A percentile compares a stretch with the other conserved stretches of the same genome.
These are phyloP conservation scores for Moesziomyces antarcticus DNA, from an alignment of 1,284 basidiomycete species.

Conservation along the genomic window DNA sequence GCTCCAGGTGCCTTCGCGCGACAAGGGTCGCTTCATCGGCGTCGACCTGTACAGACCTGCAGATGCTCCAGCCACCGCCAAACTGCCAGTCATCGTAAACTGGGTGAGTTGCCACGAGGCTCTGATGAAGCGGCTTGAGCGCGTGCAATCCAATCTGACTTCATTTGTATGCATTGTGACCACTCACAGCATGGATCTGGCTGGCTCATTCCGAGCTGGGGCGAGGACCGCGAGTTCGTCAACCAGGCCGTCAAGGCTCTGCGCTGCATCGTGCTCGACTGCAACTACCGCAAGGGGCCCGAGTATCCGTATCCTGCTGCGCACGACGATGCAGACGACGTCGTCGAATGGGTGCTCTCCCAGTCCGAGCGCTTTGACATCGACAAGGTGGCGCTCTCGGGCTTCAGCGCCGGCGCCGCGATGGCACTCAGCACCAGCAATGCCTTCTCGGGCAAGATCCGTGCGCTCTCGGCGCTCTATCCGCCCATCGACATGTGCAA, in stretches of 20 bases:
- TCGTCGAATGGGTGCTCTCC: slow-evolving; percentile 41
- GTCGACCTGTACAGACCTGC: slow-evolving; percentile 40
- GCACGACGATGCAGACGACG: slow-evolving; percentile 52
- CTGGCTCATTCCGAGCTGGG: slow-evolving; percentile 39
- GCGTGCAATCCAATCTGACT: neutral
- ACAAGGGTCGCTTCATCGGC: slow-evolving; percentile 33
- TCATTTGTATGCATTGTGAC: no score
- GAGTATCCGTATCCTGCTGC: slow-evolving; percentile 54
- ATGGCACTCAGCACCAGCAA: slow-evolving; percentile 46
- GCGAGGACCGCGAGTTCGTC: slow-evolving; percentile 35
- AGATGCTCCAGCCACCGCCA: slow-evolving; percentile 4
- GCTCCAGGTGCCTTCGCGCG: slow-evolving; percentile 29
- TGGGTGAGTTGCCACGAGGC: slow-evolving; percentile 9
- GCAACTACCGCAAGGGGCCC: slow-evolving; percentile 63
- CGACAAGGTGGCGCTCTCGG: slow-evolving; percentile 40
- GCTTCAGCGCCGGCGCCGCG: slow-evolving; percentile 60
- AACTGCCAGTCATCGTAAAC: slow-evolving; percentile 33
- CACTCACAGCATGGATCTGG: slow-evolving; percentile 28
- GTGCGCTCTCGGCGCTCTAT: slow-evolving; percentile 46
- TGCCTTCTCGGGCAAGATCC: slow-evolving; percentile 30
- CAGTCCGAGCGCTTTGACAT: slow-evolving; percentile 42
- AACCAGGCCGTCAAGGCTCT: slow-evolving; percentile 28
- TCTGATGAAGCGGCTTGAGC: no score
- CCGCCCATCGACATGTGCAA: slow-evolving; percentile 31
- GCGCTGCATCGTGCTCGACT: slow-evolving; percentile 29